phyloP scores from a whole-genome alignment of 129 eudicot species.

The Dittrichia graveolens region DNA sequence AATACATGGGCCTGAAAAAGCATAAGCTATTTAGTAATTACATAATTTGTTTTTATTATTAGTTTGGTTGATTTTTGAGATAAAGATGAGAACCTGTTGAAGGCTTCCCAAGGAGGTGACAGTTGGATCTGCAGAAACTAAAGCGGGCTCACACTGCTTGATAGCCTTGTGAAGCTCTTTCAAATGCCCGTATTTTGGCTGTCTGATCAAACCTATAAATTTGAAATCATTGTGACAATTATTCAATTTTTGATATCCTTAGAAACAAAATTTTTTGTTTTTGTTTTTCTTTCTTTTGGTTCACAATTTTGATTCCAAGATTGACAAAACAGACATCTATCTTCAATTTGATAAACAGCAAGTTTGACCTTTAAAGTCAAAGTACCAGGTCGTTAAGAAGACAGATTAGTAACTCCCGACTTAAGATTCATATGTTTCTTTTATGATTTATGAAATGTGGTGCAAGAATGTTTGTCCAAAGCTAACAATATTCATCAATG shows the following conservation, averaged over 20 bases:
- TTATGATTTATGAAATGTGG: neutral
- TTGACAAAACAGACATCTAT: no score
- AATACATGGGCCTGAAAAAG: conserved; percentile 50
- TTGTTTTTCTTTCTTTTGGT: no score
- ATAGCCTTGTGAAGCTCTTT: conserved; percentile 64
- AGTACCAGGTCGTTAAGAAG: neutral
- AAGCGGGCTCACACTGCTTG: conserved; percentile 54
- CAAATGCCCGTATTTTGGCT: conserved; percentile 59
- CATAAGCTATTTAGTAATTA: neutral
- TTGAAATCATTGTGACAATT: neutral
- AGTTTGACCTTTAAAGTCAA: conserved; percentile 6
- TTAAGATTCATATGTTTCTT: neutral
- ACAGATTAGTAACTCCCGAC: neutral
- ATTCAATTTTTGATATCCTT: neutral
- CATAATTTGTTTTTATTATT: neutral
- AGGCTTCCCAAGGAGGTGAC: conserved; percentile 48
- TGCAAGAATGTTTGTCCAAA: neutral
- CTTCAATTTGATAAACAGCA: no score
- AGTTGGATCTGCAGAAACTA: conserved; percentile 49
- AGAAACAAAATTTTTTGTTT: no score
- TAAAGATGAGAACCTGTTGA: conserved; percentile 42
- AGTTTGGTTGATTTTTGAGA: neutral
- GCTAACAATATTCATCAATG: neutral
- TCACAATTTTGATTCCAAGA: no score
- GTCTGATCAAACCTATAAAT: conserved; percentile 56